Evolutionary conservation across 768 basidiomycete genomes (phyloP).

Genomic region (Grammothele lineata): DNA sequence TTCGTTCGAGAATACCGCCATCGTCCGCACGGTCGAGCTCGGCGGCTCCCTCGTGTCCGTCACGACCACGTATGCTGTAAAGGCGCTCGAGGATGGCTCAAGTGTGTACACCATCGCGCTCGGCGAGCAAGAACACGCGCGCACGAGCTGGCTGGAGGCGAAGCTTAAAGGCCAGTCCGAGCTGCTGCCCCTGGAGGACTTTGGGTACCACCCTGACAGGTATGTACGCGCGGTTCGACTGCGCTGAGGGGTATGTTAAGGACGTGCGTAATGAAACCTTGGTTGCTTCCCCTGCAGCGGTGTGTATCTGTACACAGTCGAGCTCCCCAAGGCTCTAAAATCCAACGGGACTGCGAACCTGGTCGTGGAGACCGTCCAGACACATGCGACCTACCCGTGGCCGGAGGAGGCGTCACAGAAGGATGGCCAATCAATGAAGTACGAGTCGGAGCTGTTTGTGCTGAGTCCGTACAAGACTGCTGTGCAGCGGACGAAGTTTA

Average conservation of each 20-base stretch:
- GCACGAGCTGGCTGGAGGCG: slow-evolving; percentile 75
- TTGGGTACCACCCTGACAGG: slow-evolving; percentile 46
- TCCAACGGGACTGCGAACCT: slow-evolving; percentile 65
- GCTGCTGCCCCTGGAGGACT: slow-evolving; percentile 48
- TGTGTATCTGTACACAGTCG: slow-evolving; percentile 55
- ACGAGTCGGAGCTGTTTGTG: slow-evolving; percentile 72
- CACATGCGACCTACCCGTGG: slow-evolving; percentile 74
- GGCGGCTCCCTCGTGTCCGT: slow-evolving; percentile 85
- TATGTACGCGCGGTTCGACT: slow-evolving; percentile 32
- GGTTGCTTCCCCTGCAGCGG: slow-evolving; percentile 26
- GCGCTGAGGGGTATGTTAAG: background rate
- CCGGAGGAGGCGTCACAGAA: slow-evolving; percentile 69
- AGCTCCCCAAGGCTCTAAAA: slow-evolving; percentile 56
- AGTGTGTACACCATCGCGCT: slow-evolving; percentile 67
- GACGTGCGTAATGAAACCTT: background rate
- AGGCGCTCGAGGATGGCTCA: slow-evolving; percentile 57
- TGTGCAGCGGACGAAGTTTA: slow-evolving; percentile 83
- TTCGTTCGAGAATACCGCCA: slow-evolving; percentile 83
- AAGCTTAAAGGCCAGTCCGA: slow-evolving; percentile 69
- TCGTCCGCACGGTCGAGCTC: slow-evolving; percentile 87
- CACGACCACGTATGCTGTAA: slow-evolving; percentile 85
- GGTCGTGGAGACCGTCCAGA: slow-evolving; percentile 74
- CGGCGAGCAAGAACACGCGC: slow-evolving; percentile 53
- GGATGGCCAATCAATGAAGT: slow-evolving; percentile 78
- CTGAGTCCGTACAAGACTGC: slow-evolving; percentile 79